A percentile compares a stretch with the other conserved stretches of the same genome.
phyloP scores from a whole-genome alignment of 2,329 filamentous ascomycete genomes.

The Cyphellophora europaea region DNA sequence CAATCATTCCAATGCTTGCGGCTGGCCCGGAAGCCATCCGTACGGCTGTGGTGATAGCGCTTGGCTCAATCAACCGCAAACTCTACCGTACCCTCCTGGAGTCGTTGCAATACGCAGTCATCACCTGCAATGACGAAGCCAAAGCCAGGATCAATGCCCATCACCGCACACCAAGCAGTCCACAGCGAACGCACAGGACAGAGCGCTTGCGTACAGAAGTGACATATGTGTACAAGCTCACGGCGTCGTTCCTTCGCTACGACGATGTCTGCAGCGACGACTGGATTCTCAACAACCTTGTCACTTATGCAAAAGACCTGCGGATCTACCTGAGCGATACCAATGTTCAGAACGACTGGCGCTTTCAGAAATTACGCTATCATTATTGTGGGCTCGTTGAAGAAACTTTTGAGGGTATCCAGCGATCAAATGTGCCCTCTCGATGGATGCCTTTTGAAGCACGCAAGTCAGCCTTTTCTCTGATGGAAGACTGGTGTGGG shows the following conservation, averaged over 20 bases:
- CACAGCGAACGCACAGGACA: constrained; percentile 70
- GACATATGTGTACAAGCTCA: constrained; percentile 91
- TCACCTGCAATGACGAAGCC: constrained; percentile 79
- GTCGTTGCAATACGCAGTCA: constrained; percentile 77
- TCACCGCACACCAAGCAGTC: constrained; percentile 73
- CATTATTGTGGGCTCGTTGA: constrained; percentile 94
- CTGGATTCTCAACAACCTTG: constrained; percentile 81
- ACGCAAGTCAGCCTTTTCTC: constrained; percentile 82
- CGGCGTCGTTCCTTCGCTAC: constrained; percentile 76
- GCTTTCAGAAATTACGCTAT: constrained; percentile 80
- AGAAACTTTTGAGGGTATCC: constrained; percentile 84
- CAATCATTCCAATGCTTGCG: constrained; percentile 77
- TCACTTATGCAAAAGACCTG: constrained; percentile 82
- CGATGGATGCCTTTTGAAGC: constrained; percentile 98
- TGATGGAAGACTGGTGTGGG: constrained; percentile 99
- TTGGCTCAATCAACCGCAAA: constrained; percentile 91
- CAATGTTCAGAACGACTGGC: constrained; percentile 89
- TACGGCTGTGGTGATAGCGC: constrained; percentile 79
- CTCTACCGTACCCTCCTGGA: constrained; percentile 87
- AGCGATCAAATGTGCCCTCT: constrained; percentile 71
- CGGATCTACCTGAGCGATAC: constrained; percentile 91
- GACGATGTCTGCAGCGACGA: constrained; percentile 74
- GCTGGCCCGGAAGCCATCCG: constrained; percentile 72
- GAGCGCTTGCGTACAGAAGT: constrained; percentile 87
- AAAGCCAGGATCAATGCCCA: constrained; percentile 67